Percentiles rank a stretch among this genome's conserved stretches.
phyloP scores from a whole-genome alignment of 75 land plant species.

The Cunninghamia lanceolata region DNA sequence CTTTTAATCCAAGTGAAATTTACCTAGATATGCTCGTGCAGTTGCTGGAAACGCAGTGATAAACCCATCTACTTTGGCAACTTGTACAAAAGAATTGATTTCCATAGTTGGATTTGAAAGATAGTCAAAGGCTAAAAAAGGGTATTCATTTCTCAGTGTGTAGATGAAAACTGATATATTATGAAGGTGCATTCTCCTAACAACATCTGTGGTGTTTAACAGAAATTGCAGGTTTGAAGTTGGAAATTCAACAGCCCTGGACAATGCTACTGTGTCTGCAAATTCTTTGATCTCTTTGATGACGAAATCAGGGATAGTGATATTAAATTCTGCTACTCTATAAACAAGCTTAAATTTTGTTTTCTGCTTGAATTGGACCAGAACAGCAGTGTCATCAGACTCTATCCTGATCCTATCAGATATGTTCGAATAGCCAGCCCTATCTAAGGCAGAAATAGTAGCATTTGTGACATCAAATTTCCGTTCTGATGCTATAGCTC shows the following conservation, averaged over 20 bases:
- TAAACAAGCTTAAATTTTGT: conserved; percentile 39
- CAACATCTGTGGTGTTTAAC: conserved; percentile 30
- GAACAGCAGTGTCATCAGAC: conserved; percentile 65
- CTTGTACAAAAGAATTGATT: conserved; percentile 35
- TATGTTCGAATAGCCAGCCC: background rate
- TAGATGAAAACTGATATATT: conserved; percentile 66
- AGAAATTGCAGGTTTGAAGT: conserved; percentile 21
- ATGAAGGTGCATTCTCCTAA: conserved; percentile 41
- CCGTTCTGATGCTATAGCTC: background rate
- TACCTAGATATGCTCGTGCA: conserved; percentile 60
- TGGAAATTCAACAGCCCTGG: conserved; percentile 28
- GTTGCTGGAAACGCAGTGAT: conserved; percentile 79
- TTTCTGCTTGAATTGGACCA: conserved; percentile 30
- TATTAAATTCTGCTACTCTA: conserved; percentile 10
- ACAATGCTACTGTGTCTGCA: conserved; percentile 42
- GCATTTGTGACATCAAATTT: background rate
- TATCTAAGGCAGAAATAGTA: background rate
- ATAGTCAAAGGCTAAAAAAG: conserved; percentile 46
- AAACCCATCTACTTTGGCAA: conserved; percentile 56
- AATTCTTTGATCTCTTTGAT: conserved; percentile 42
- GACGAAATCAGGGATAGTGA: conserved; percentile 22
- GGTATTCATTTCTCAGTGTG: conserved; percentile 54
- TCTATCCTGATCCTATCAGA: conserved; percentile 33
- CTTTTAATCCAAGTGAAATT: conserved; percentile 7
- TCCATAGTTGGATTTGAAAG: conserved; percentile 66